Conservation (phyloP, 164 flowering plant genomes). For the Vitis amurensis region DNA sequence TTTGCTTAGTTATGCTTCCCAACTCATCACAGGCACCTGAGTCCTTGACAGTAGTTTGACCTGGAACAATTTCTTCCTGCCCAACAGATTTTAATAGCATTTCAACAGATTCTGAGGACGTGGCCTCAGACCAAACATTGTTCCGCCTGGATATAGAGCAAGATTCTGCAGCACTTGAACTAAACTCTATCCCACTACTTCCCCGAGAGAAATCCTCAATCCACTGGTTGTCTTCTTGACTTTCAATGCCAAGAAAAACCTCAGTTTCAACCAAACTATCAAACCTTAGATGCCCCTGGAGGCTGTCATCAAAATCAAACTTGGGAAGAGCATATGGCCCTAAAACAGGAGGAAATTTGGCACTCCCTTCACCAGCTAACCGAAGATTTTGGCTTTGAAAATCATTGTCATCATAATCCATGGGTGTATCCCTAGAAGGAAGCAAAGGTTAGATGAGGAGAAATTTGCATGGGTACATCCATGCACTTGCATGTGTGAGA, state of each 20-base stretch:
- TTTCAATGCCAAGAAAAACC: conserved; percentile 80
- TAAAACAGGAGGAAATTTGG: conserved; percentile 60
- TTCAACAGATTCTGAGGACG: conserved; percentile 97
- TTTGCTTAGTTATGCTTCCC: conserved; percentile 38
- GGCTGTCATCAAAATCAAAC: conserved; percentile 69
- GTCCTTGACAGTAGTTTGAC: conserved; percentile 41
- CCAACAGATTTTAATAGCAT: conserved; percentile 93
- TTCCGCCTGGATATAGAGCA: conserved; percentile 74
- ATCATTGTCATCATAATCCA: conserved; percentile 97
- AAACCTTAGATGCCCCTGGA: conserved; percentile 71
- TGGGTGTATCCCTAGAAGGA: conserved; percentile 63
- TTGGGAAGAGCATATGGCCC: conserved; percentile 71
- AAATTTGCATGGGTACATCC: no score
- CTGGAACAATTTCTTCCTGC: conserved; percentile 73
- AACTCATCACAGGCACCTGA: conserved; percentile 47
- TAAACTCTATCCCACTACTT: conserved; percentile 69
- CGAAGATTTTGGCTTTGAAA: conserved; percentile 75
- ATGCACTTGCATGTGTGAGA: background rate
- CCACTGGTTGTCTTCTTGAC: conserved; percentile 87
- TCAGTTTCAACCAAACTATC: conserved; percentile 86
- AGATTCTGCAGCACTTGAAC: conserved; percentile 69
- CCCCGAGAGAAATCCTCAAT: conserved; percentile 81
- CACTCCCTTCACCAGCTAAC: conserved; percentile 75
- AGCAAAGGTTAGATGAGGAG: background rate
- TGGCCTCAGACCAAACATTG: conserved; percentile 98